Base-by-base conservation (phyloP, 495 filamentous ascomycete genomes). In the Aspergillus cristatus region DNA sequence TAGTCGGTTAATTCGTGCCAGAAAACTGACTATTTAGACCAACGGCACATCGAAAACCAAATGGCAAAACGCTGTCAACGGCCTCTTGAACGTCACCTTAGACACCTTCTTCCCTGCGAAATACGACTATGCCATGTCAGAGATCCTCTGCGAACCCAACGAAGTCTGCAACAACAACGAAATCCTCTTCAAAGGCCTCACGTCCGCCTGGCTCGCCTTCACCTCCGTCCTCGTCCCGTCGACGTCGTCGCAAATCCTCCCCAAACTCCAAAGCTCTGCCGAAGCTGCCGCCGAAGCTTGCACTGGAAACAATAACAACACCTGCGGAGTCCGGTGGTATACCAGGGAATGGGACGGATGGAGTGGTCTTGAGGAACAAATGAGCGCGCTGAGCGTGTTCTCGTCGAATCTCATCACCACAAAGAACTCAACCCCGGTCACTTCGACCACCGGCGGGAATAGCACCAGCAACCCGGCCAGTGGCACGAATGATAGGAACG, bases 171-270 rank as follows among this genome's bases (percentile, higher is more conserved):
- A 87, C 49, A 51, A 73, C 37, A 84, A 90, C 58, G 81, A 86
- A 50, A 76, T 79, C 35, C 76, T 77, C 16, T 91, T 93, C 72
- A 90, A 90, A 53, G 83, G 82, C 3, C 82, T 86, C 46, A 66
- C 87, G 6, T 65, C 80, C 6, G 73, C 79, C 5, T 90, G 84
- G 82, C 74, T 94, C 62, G 77, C 81, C 1, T 70, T 75, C 6
- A 76, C 79, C 4, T 77, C 78, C 1, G 76, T 86, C 41, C 70
- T 88, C 1, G 63, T 65, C 10, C 68, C 68, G 1, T 81, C 72
- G 49, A 86, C 81, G 1, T 71, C 65, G 33, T 55, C 70, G 31
- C 55, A 53, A 2, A 77, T 94, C 54, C 73, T 78, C 55, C 75
- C 79, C 0, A 73, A 80, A 34, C 65, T 94, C 4, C 58, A 63